These are phyloP conservation scores for Suhomyces bribrorum DNA, from an alignment of 1,139 yeast species.

Conservation along the genomic window DNA sequence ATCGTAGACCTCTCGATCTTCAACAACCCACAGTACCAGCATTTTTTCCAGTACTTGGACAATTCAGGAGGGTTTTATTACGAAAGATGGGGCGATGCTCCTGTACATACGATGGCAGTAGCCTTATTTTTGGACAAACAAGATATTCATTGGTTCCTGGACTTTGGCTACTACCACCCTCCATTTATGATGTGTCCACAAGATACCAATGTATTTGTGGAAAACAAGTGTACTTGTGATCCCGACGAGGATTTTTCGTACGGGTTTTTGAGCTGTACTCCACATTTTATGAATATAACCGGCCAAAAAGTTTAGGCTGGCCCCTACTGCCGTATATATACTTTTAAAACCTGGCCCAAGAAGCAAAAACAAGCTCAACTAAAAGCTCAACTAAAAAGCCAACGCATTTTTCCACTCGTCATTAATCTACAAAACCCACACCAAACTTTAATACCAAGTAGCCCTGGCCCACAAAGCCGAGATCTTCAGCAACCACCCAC, in stretches of 20 bases:
- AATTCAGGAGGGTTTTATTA: constrained; percentile 37
- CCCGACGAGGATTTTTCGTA: constrained; percentile 33
- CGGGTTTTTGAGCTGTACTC: constrained; percentile 33
- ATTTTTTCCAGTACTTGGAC: constrained; percentile 31
- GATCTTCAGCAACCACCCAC: too few relatives aligned
- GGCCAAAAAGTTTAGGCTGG: too few relatives aligned
- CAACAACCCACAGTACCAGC: constrained; percentile 22
- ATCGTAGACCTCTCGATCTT: constrained; percentile 34
- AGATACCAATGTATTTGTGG: constrained; percentile 15
- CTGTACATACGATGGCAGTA: constrained; percentile 36
- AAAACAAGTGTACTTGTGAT: constrained; percentile 33
- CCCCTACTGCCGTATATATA: too few relatives aligned
- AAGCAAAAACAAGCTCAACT: too few relatives aligned
- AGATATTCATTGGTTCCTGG: constrained; percentile 34
- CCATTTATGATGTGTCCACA: constrained; percentile 41
- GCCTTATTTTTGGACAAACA: constrained; percentile 24
- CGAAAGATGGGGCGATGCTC: constrained; percentile 49
- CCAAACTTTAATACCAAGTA: too few relatives aligned
- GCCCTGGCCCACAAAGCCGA: too few relatives aligned
- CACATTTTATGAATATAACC: constrained; percentile 27
- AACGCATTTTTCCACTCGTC: too few relatives aligned
- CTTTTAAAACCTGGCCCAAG: too few relatives aligned
- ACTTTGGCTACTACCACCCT: constrained; percentile 37
- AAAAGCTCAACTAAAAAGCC: too few relatives aligned
- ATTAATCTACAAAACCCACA: too few relatives aligned